Base-by-base conservation (phyloP, 495 filamentous ascomycete species). In the Neurospora sp. region DNA sequence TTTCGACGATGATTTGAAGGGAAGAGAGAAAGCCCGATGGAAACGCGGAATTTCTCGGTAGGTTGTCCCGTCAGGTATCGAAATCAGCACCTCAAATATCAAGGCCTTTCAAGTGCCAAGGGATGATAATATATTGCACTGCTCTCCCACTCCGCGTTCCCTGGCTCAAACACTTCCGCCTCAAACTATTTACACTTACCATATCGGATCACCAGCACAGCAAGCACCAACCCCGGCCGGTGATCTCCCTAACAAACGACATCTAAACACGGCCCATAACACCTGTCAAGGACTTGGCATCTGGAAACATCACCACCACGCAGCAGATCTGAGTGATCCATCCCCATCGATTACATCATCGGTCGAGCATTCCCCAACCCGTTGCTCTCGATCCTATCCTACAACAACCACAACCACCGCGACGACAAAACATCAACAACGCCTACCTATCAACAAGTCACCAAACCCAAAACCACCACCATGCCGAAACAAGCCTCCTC, bases 401-500 rank as follows among this genome's bases (percentile, higher is more conserved):
- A 54, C 46, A 54, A 23, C 10, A 23, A 54, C 27, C 54, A 35
- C 5, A 4, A 35, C 46, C 46, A 35, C 12, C 14, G 35, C 54
- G 6, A 62, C 27, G 20, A 3, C 11, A 54, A 14, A 54, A 2
- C 46, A 54, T 11, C 10, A 23, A 14, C 10, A 27, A 27, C 20
- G 10, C 20, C 46, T 20, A 46, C 9, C 46, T 31, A 62, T 16
- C 27, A 54, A 12, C 27, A 62, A 62, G 6, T 35, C 54, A 35
- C 14, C 27, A 14, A 16, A 3, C 7, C 6, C 12, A 14, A 75
- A 62, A 71, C 27, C 20, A 39, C 23, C 46, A 71, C 27, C 35
- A 79, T 79, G 77, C 74, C 72, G 38, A 73, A 79, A 73, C 44
- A 76, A 70, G 42, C 79, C 37, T 41, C 62, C 23, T 74, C 48